Evolutionary conservation across 2,329 filamentous ascomycete genomes (phyloP).

Genomic region (Epichloe sylvatica): DNA sequence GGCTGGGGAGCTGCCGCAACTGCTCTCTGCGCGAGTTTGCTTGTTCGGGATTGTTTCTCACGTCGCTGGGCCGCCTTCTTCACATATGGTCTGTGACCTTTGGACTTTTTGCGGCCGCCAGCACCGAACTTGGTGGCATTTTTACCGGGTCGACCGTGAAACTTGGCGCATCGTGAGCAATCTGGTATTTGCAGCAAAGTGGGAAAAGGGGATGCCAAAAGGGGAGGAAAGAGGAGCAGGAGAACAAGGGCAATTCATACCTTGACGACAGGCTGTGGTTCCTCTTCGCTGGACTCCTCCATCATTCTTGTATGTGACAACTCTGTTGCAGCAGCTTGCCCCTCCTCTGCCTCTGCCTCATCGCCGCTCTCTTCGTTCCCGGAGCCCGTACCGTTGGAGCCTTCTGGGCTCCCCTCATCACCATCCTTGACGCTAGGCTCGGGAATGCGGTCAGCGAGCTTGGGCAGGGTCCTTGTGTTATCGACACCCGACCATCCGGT

Average conservation of each 20-base stretch:
- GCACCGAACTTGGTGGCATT: conserved; percentile 13
- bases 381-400: conserved; percentile 32
- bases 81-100: conserved; percentile 29
- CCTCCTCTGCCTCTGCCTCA: conserved; percentile 34
- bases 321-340: conserved; percentile 20
- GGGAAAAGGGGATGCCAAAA: neutral
- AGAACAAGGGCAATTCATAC: conserved; percentile 11
- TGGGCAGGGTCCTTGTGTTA: conserved; percentile 43
- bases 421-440: conserved; percentile 29
- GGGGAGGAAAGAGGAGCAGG: neutral
- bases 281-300: conserved; percentile 45
- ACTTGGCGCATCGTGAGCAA: conserved; percentile 3
- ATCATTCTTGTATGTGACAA: conserved; percentile 38
- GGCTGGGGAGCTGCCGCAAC: conserved; percentile 21
- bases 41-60: conserved; percentile 26
- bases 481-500: conserved; percentile 54
- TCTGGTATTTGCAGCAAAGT: neutral
- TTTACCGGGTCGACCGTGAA: conserved; percentile 9
- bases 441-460: conserved; percentile 32
- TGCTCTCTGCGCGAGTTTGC: conserved; percentile 24
- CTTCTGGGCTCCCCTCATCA: conserved; percentile 33
- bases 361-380: conserved; percentile 38
- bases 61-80: conserved; percentile 36
- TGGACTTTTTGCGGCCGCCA: conserved; percentile 36
- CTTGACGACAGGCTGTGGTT: conserved; percentile 16